Conservation (phyloP, 2,329 filamentous ascomycete genomes). For the Lachnellula occidentalis region DNA sequence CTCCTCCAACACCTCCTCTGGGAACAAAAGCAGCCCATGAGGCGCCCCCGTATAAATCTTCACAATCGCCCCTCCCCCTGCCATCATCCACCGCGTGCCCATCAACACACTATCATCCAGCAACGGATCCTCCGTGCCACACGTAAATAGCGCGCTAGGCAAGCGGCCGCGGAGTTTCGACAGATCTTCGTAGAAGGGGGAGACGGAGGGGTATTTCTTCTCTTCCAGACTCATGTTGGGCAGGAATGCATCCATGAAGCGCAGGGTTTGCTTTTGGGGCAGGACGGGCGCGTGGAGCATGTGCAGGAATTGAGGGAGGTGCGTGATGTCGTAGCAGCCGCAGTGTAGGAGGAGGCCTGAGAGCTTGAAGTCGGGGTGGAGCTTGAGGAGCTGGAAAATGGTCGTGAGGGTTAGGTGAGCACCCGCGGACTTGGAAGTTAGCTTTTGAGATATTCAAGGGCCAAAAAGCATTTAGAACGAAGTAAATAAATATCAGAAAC, state of each 20-base stretch:
- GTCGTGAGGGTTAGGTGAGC: constrained; percentile 44
- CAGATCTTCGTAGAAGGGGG: constrained; percentile 46
- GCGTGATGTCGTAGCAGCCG: constrained; percentile 44
- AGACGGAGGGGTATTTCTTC: constrained; percentile 40
- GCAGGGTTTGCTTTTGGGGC: constrained; percentile 39
- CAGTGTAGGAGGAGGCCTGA: constrained; percentile 47
- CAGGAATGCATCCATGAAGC: constrained; percentile 41
- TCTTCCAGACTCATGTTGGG: constrained; percentile 38
- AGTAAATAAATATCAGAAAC: constrained; percentile 4
- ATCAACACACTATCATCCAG: constrained; percentile 49
- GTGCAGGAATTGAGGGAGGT: constrained; percentile 35
- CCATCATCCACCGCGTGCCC: constrained; percentile 48
- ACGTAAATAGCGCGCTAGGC: constrained; percentile 49
- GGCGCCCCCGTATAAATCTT: constrained; percentile 50
- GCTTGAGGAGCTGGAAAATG: constrained; percentile 41
- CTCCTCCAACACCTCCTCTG: constrained; percentile 13
- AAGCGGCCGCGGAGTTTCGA: constrained; percentile 31
- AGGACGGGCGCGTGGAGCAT: constrained; percentile 33
- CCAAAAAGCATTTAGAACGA: not conserved
- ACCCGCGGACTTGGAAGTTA: constrained; percentile 39
- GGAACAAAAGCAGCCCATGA: constrained; percentile 42
- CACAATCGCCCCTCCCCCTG: constrained; percentile 43
- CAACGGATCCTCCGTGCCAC: constrained; percentile 49
- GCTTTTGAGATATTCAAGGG: not conserved
- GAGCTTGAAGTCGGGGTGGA: constrained; percentile 36